Evolutionary conservation across 345 rosid genomes (phyloP), one percentile per base, ranked within the genome.

Genomic region (Erucastrum elatum): DNA sequence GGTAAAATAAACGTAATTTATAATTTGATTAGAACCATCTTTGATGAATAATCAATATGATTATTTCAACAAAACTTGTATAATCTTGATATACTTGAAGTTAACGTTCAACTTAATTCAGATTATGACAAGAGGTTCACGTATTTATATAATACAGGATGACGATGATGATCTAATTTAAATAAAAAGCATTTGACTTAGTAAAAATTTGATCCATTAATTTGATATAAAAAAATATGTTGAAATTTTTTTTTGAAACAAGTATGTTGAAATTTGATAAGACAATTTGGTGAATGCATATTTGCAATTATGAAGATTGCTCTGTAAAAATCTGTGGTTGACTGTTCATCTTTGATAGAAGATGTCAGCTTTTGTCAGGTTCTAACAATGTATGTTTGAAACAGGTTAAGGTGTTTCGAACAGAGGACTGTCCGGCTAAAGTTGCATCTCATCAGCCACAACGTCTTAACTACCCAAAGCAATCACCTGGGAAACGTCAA

Each of bases 341-440:
- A 30, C 17, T 72, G 15, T 39, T 37, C 29, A 59, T 71, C 26
- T 29, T 60, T 34, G 51, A 56, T n/a, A 13, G 65, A 58, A 25
- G 30, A 58, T 44, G 53, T 11, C 69, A 60, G 49, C n/a, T 25
- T 68, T 41, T 53, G 3, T 62, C 60, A 12, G 75, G 15, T 51
- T 58, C 30, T 80, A 73, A 71, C 62, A 31, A 64, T 15, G 56
- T 21, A 37, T 10, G 55, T 59, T 51, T 37, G 3, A 39, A 55
- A 64, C 82, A 90, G 94, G 90, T 87, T 70, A 87, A 72, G 87
- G 51, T 80, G 30, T 88, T 88, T 79, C 55, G 72, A 39, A 16
- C 44, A 2, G 89, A 87, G 31, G 90, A 88, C 4, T 77, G 80
- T 79, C 94, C 94, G 9, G 83, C 83, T 9, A 49, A 86, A 77